Percentiles rank a stretch among this genome's conserved stretches.
Evolutionary conservation across 108 stramenopile genomes (phyloP).

Genomic region (Cyclostephanos invisitatus): DNA sequence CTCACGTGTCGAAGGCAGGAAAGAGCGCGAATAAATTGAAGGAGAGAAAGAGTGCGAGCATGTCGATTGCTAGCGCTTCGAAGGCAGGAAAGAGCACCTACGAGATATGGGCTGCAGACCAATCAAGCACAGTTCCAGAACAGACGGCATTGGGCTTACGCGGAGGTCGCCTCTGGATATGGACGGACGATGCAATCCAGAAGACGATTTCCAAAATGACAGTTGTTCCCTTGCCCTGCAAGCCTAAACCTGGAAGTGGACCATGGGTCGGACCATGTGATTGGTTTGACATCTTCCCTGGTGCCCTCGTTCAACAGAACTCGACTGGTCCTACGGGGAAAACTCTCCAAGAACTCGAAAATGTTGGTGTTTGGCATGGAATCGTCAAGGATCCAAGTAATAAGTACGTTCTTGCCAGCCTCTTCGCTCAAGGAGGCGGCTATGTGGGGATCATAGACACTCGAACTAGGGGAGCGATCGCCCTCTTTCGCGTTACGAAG

Average conservation of each 20-base stretch:
- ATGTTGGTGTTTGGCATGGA: slow-evolving; percentile 39
- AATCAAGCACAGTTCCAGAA: slow-evolving; percentile 26
- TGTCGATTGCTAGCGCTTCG: no score
- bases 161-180: slow-evolving; percentile 41
- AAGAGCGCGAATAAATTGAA: no score
- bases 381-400: slow-evolving; percentile 32
- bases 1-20: no score
- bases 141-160: slow-evolving; percentile 8
- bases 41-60: no score
- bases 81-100: no score
- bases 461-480: slow-evolving; percentile 34
- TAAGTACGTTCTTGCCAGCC: slow-evolving; percentile 31
- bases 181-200: slow-evolving; percentile 16
- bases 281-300: slow-evolving; percentile 35
- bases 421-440: slow-evolving; percentile 32
- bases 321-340: neutral
- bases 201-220: neutral
- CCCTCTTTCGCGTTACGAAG: slow-evolving; percentile 36
- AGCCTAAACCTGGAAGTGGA: slow-evolving; percentile 10
- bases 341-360: slow-evolving; percentile 10
- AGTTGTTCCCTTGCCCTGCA: slow-evolving; percentile 20
- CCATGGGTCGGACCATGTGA: slow-evolving; percentile 46
- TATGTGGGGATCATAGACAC: slow-evolving; percentile 34
- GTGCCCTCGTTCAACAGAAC: slow-evolving; percentile 4
- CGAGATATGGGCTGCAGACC: slow-evolving; percentile 45